Evolutionary conservation across 2,329 filamentous ascomycete species (phyloP).

Genomic region (Geosmithia putterillii): DNA sequence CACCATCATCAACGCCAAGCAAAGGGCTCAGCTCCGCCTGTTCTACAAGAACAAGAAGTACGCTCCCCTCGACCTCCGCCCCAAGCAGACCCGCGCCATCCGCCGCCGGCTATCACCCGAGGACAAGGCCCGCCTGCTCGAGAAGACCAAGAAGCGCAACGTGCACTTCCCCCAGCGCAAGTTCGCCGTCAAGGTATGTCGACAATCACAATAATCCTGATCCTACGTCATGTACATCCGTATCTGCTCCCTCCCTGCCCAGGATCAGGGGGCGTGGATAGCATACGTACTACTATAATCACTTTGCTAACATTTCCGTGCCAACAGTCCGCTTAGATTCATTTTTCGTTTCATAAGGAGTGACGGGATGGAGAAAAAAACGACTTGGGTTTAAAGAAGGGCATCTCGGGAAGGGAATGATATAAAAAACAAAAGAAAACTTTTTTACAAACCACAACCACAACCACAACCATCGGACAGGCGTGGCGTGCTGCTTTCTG

Average conservation of each 20-base stretch:
- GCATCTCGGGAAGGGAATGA: neutral
- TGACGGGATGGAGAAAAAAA: neutral
- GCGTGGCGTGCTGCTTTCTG: neutral
- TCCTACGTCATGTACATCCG: too few relatives aligned
- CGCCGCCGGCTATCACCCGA: constrained; percentile 87
- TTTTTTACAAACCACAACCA: neutral
- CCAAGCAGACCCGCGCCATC: constrained; percentile 97
- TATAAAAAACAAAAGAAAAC: neutral
- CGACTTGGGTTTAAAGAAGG: neutral
- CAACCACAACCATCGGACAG: neutral
- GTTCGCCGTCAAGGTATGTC: constrained; percentile 99
- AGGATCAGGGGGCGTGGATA: too few relatives aligned
- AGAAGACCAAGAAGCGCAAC: constrained; percentile 94
- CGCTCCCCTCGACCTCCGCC: constrained; percentile 91
- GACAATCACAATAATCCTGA: too few relatives aligned
- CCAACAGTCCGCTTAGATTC: neutral
- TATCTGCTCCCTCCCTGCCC: too few relatives aligned
- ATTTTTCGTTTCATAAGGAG: neutral
- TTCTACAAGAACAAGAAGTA: constrained; percentile 99
- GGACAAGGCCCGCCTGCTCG: constrained; percentile 72
- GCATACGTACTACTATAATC: too few relatives aligned
- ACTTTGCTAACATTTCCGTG: neutral
- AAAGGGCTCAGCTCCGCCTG: constrained; percentile 91
- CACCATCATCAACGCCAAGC: constrained; percentile 99
- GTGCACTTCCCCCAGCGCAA: constrained; percentile 97